Percentiles rank a stretch among this genome's conserved stretches.
These are phyloP conservation scores for Chimonanthus praecox DNA, from an alignment of 164 flowering plant genomes.

Conservation along the genomic window DNA sequence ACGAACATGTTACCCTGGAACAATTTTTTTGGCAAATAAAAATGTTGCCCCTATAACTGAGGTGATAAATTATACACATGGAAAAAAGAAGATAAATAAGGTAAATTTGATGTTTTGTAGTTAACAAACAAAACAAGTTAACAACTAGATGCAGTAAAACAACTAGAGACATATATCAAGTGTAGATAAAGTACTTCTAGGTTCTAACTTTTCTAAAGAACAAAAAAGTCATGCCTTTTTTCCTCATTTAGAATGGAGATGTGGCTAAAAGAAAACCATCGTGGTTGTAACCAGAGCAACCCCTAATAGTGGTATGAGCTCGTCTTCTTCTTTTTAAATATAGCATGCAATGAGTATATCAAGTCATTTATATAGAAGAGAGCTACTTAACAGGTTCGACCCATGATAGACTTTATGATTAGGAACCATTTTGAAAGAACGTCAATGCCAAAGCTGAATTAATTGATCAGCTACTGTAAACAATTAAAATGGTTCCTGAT, in stretches of 20 bases:
- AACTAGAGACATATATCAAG: not conserved
- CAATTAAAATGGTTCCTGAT: no score
- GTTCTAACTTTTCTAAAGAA: not conserved
- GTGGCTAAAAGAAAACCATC: not conserved
- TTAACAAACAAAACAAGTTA: not conserved
- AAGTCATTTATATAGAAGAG: no score
- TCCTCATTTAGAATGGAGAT: no score
- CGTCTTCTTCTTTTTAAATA: no score
- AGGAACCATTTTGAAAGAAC: no score
- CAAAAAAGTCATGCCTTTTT: no score
- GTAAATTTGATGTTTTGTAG: not conserved
- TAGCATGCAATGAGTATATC: not conserved
- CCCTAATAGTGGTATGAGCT: no score
- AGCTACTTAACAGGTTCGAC: no score
- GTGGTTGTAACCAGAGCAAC: not conserved
- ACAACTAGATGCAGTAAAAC: not conserved
- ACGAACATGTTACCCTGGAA: not conserved
- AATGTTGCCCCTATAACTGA: not conserved
- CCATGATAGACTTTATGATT: not conserved
- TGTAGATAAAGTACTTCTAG: not conserved
- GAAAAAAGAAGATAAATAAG: not conserved
- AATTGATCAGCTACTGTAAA: no score
- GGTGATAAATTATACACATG: not conserved
- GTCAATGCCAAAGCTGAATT: no score
- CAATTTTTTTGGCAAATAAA: constrained; percentile 1